Conservation (phyloP, 176 grass and related monocot species). For the Urochloa ruziziensis region DNA sequence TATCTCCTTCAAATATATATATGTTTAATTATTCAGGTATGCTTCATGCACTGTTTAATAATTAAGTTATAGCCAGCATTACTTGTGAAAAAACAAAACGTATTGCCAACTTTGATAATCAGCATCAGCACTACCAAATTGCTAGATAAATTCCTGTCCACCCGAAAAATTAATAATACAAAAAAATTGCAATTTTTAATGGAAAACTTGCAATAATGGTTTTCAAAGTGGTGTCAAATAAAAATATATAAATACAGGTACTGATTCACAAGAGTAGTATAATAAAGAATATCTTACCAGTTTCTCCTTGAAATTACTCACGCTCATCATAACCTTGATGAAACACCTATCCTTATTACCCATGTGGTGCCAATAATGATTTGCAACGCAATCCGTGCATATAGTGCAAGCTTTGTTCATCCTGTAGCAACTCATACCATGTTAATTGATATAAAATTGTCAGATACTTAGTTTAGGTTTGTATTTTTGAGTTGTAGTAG, state of each 20-base stretch:
- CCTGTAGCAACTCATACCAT: not conserved
- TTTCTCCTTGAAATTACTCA: slow-evolving; percentile 15
- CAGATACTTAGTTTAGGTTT: not conserved
- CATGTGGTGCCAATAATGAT: slow-evolving; percentile 29
- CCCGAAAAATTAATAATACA: not conserved
- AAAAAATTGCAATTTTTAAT: not conserved
- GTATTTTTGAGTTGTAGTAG: not conserved
- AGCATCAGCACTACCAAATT: not conserved
- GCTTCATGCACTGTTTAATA: not conserved
- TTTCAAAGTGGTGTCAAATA: not conserved
- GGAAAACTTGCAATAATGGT: not conserved
- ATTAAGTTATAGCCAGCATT: not conserved
- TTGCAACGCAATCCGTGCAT: slow-evolving; percentile 7
- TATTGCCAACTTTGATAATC: not conserved
- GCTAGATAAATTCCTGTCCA: not conserved
- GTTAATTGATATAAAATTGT: not conserved
- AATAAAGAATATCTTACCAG: slow-evolving; percentile 27
- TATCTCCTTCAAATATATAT: not conserved
- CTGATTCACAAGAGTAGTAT: not conserved
- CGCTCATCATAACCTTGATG: slow-evolving; percentile 28
- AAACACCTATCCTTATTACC: slow-evolving; percentile 22
- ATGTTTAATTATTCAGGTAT: not conserved
- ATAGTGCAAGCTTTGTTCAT: not conserved
- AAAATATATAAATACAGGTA: not conserved
- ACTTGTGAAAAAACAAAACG: not conserved